Base-by-base conservation (phyloP, 768 basidiomycete species). In the Amanita molliuscula region DNA sequence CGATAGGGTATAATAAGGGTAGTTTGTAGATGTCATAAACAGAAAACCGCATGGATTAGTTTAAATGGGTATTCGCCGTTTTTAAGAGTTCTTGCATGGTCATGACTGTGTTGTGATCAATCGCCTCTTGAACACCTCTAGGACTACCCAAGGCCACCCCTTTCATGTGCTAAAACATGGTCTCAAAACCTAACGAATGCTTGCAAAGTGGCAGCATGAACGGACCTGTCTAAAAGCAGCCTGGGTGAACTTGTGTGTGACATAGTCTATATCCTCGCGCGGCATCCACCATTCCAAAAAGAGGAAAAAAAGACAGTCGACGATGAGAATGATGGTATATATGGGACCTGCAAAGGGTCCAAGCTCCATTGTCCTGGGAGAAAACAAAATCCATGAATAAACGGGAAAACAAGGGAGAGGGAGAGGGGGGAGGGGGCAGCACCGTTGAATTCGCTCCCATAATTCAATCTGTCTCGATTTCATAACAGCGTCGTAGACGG, bases 251-350 rank as follows among this genome's bases (percentile, higher is more conserved):
- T 79, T 71, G 48, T 69, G 69, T 23, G 73, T 66, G 0, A 90
- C 92, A 55, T 77, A 81, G 62, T 95, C 88, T 47, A 96, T 67
- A 50, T 81, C 72, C 18, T 84, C 78, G 41, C 83, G 69, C 0
- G 95, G 95, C 61, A 81, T 75, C 72, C 81, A 82, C 82, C 80
- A 88, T 58, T 96, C 91, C 3, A 99, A 71, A 44, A 89, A 69
- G 56, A 81, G 59, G 62, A 90, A 92, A 65, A 96, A 95, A 6
- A 95, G 63, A 60, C 90, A 91, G 58, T 93, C 85, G 1, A 98
- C 88, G 25, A 93, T 71, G 36, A 96, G 67, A 35, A 98, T 97
- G 55, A 84, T 79, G 7, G 87, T 82, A 58, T 91, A 87, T 38
- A 98, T 96, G 1, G 80, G 79, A 0, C 96, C 96, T 7, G 82